Percentiles rank a stretch among this genome's conserved stretches.
Conservation (phyloP, 164 flowering plant genomes). For the Annona cherimola region DNA sequence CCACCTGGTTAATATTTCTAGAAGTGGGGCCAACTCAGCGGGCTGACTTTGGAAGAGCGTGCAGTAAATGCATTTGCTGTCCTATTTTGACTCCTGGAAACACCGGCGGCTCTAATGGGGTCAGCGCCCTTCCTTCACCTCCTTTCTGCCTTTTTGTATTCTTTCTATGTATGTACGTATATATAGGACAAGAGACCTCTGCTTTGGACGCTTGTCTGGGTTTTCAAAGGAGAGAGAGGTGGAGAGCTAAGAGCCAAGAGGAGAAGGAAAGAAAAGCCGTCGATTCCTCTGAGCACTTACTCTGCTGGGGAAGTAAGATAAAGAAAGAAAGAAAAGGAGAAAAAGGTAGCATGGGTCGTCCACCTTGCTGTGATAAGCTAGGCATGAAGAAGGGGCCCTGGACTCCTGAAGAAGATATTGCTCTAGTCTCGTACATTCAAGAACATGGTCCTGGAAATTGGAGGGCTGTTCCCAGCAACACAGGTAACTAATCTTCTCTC, state of each 20-base stretch:
- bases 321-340: too few relatives aligned
- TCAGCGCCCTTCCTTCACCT: conserved; percentile 11
- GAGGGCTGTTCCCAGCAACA: conserved; percentile 83
- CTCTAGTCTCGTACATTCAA: conserved; percentile 82
- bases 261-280: not conserved
- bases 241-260: not conserved
- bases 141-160: not conserved
- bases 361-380: conserved; percentile 87
- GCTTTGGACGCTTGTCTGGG: conserved; percentile 14
- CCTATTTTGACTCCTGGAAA: conserved; percentile 28
- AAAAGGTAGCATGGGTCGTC: conserved; percentile 64
- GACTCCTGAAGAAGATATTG: conserved; percentile 97
- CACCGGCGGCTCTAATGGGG: conserved; percentile 10
- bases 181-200: conserved; percentile 6
- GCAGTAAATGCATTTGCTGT: conserved; percentile 31
- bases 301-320: not conserved
- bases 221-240: not conserved
- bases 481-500: conserved; percentile 48
- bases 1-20: too few relatives aligned
- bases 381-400: conserved; percentile 98
- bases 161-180: conserved; percentile 2
- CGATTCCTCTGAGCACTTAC: not conserved
- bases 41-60: conserved; percentile 32
- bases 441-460: conserved; percentile 91
- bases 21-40: conserved; percentile 1